Conservation (phyloP, 768 basidiomycete genomes). For the Boletellus ananas region DNA sequence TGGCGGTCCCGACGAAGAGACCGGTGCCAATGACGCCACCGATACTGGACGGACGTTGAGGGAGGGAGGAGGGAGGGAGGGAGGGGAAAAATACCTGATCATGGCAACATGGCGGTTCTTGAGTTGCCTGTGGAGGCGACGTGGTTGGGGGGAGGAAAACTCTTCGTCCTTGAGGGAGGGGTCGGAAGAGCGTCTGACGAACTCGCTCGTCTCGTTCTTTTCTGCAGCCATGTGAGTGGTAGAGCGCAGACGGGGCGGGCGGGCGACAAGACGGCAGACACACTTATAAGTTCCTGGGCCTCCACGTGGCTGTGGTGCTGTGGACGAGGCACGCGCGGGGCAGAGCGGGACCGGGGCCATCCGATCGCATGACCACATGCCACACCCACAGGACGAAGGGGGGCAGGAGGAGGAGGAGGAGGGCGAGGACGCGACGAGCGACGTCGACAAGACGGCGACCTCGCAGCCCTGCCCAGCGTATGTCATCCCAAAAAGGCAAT, state of each 20-base stretch:
- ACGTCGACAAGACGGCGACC: too few relatives aligned
- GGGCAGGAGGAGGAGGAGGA: too few relatives aligned
- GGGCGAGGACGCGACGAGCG: too few relatives aligned
- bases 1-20: conserved; percentile 66
- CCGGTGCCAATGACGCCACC: conserved; percentile 58
- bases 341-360: too few relatives aligned
- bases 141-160: neutral
- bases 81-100: conserved; percentile 52
- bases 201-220: conserved; percentile 12
- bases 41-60: conserved; percentile 40
- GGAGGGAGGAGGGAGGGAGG: neutral
- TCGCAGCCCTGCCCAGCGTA: too few relatives aligned
- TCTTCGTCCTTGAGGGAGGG: conserved; percentile 25
- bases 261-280: too few relatives aligned
- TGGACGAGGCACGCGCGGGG: too few relatives aligned
- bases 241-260: too few relatives aligned
- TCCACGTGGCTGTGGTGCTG: conserved; percentile 1
- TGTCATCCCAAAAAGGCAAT: too few relatives aligned
- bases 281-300: neutral
- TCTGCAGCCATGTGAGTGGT: conserved; percentile 15
- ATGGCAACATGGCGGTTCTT: conserved; percentile 80
- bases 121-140: conserved; percentile 51
- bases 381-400: too few relatives aligned
- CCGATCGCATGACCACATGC: too few relatives aligned
- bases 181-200: conserved; percentile 7